Conservation (phyloP, 495 filamentous ascomycete genomes). For the Geopyxis carbonaria region DNA sequence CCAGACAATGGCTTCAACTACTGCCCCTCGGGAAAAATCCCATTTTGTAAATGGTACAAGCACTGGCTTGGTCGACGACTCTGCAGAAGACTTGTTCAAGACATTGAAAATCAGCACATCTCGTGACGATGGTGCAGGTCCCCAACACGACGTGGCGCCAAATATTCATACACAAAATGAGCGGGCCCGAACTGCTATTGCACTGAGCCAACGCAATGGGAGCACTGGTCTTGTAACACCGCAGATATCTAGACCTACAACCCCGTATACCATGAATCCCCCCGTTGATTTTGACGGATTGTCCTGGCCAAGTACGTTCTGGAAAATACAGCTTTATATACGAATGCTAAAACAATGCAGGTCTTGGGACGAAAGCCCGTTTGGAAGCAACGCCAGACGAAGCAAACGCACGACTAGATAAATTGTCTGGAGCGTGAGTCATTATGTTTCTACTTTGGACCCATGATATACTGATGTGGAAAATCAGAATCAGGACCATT, state of each 20-base stretch:
- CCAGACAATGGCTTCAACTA: no score
- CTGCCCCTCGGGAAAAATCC: no score
- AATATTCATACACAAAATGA: conserved; percentile 10
- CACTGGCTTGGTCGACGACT: no score
- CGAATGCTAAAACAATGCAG: conserved; percentile 26
- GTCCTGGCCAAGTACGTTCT: conserved; percentile 45
- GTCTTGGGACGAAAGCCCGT: conserved; percentile 60
- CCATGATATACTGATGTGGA: not conserved
- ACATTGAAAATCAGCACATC: conserved; percentile 10
- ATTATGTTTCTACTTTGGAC: no score
- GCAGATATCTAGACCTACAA: conserved; percentile 13
- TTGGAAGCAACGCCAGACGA: conserved; percentile 64
- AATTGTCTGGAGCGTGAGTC: conserved; percentile 53
- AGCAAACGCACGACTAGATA: conserved; percentile 49
- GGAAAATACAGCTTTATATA: not conserved
- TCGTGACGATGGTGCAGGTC: conserved; percentile 3
- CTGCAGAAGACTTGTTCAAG: conserved; percentile 18
- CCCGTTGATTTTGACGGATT: conserved; percentile 62
- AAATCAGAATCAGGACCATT: conserved; percentile 48
- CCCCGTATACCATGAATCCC: conserved; percentile 30
- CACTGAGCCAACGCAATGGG: conserved; percentile 8
- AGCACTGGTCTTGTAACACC: conserved; percentile 10
- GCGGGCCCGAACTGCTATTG: conserved; percentile 7
- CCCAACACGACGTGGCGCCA: conserved; percentile 19
- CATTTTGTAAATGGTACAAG: no score